Evolutionary conservation across 345 rosid genomes (phyloP).

Genomic region (Geranium rotundifolium): DNA sequence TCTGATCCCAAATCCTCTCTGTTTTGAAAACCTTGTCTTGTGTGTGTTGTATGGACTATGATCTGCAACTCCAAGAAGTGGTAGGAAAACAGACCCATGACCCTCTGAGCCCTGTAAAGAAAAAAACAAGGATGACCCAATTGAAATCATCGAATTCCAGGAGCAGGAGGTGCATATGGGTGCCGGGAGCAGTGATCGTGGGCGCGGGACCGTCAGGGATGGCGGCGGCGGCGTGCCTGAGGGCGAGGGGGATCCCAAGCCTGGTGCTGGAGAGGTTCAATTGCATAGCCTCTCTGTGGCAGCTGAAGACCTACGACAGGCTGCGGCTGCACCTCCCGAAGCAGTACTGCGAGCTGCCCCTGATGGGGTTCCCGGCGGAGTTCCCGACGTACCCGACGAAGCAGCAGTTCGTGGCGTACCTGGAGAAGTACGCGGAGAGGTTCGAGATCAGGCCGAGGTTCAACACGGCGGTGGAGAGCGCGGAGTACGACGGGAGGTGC

Average conservation of each 20-base stretch:
- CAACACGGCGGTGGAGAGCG: conserved; percentile 38
- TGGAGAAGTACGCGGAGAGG: conserved; percentile 29
- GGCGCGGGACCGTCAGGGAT: conserved; percentile 87
- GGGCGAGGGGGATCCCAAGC: conserved; percentile 39
- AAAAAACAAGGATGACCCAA: neutral
- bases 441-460: conserved; percentile 43
- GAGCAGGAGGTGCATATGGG: conserved; percentile 23
- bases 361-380: conserved; percentile 45
- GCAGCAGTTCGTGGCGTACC: conserved; percentile 53
- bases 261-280: conserved; percentile 55
- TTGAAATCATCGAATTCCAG: conserved; percentile 12
- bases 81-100: conserved; percentile 47
- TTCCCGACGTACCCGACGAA: conserved; percentile 78
- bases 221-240: conserved; percentile 63
- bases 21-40: no score
- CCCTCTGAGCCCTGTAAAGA: neutral
- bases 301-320: conserved; percentile 72
- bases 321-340: conserved; percentile 83
- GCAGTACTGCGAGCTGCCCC: conserved; percentile 66
- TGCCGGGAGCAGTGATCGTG: conserved; percentile 50
- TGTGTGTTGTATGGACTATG: conserved; percentile 29
- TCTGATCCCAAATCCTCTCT: neutral
- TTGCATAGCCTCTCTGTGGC: conserved; percentile 75
- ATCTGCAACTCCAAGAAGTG: conserved; percentile 24
- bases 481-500: conserved; percentile 33